Base-by-base conservation (phyloP, 306 rosid species). In the Cicer chorassanicum region DNA sequence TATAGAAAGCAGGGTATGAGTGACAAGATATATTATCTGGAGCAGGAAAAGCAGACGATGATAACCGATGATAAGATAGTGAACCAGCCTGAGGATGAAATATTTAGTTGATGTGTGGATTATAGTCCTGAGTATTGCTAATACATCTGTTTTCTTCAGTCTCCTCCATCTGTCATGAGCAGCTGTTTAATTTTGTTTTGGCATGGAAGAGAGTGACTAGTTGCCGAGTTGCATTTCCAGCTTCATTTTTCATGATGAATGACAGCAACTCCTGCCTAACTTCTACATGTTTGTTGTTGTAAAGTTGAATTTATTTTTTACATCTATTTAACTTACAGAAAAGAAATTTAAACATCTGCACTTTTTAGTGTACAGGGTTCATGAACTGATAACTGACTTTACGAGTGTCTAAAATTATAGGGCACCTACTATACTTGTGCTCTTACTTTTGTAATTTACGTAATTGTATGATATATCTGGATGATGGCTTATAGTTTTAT, bases 1-100 rank as follows among this genome's bases (percentile, higher is more conserved):
- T 90, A 88, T 80, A 74, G 84, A 68, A 86, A 86, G 85, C 96
- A 92, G 78, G 98, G 93, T 67, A 95, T 92, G 99, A 85, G 83
- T 50, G 98, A 95, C 84, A 92, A 89, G 83, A 82, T 92, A 79
- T 91, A 82, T 88, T 89, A 86, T 81, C 79, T 92, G 86, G 93
- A 92, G 86, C 87, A 83, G 79, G 96, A 94, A 72, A 84, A 50
- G 46, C 66, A 74, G 78, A 71, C 21, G 18, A 70, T 80, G 79
- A 29, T 50, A 19, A 41, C 88, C 16, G 82, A 76, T 18, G 74
- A 57, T 76, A 41, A 38, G 72, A 51, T 44, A 70, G 67, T 45
- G 79, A 77, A 18, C 40, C 75, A 51, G 42, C 66, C 29, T 3
- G 57, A 53, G 70, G 77, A 71, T 78, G 73, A 54, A 72, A 63